Evolutionary conservation across 495 filamentous ascomycete genomes (phyloP).

Genomic region (Talaromyces liani): DNA sequence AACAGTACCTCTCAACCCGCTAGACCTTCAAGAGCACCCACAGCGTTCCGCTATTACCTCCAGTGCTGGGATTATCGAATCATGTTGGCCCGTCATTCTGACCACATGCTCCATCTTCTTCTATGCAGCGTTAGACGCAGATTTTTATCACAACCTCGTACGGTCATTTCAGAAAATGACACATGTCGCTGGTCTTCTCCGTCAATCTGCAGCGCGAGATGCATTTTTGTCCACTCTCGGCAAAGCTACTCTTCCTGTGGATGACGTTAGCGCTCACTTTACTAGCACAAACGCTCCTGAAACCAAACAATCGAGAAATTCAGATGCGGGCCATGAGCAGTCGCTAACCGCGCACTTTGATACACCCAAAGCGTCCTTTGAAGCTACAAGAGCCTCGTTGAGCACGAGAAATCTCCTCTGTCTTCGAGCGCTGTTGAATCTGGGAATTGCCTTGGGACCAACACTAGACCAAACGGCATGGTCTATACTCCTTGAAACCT

Average conservation of each 20-base stretch:
- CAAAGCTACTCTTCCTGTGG: constrained; percentile 82
- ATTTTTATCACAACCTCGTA: constrained; percentile 90
- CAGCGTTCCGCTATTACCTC: constrained; percentile 61
- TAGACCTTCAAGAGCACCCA: constrained; percentile 63
- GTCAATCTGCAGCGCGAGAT: constrained; percentile 79
- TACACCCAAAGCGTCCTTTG: constrained; percentile 15
- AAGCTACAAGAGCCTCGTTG: constrained; percentile 42
- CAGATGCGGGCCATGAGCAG: constrained; percentile 21
- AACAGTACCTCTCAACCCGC: constrained; percentile 71
- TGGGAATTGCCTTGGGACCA: constrained; percentile 90
- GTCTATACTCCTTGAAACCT: constrained; percentile 82
- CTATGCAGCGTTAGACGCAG: constrained; percentile 84
- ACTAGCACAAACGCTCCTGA: constrained; percentile 26
- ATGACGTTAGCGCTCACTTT: constrained; percentile 43
- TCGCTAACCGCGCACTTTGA: constrained; percentile 16
- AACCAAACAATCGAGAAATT: constrained; percentile 26
- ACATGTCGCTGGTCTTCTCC: constrained; percentile 84
- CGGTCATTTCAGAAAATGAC: constrained; percentile 92
- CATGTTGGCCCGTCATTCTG: constrained; percentile 93
- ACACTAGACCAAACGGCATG: constrained; percentile 72
- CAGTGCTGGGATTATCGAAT: constrained; percentile 73
- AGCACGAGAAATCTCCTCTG: constrained; percentile 87
- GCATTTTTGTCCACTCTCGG: constrained; percentile 90
- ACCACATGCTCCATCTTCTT: constrained; percentile 93
- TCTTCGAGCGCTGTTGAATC: constrained; percentile 79